Evolutionary conservation across 176 grass and related monocot genomes (phyloP).

Genomic region (Echinochloa phyllopogon): DNA sequence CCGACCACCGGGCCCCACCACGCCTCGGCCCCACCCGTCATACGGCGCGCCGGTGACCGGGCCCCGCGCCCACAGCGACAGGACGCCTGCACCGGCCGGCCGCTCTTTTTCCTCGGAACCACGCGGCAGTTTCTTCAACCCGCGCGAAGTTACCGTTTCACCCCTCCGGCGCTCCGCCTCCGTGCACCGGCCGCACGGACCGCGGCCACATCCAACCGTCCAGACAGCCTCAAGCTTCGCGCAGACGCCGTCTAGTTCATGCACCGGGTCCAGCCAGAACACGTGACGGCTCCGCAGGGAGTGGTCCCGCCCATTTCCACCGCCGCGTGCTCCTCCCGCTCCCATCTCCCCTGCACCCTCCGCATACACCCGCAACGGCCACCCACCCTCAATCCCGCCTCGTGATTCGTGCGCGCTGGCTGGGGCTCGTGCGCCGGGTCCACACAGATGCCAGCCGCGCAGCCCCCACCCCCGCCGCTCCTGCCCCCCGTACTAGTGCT

Average conservation of each 20-base stretch:
- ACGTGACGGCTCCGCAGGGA: fast-evolving
- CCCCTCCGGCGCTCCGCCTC: not conserved
- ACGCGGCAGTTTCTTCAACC: conserved; percentile 29
- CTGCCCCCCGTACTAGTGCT: not conserved
- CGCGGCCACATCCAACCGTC: not conserved
- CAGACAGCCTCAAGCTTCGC: fast-evolving
- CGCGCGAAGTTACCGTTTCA: not conserved
- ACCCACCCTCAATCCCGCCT: fast-evolving
- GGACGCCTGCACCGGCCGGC: not conserved
- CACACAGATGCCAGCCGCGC: not conserved
- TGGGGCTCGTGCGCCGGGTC: not conserved
- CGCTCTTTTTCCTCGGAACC: not conserved
- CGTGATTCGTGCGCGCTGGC: fast-evolving
- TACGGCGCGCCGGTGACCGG: not conserved
- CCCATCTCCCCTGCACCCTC: not conserved
- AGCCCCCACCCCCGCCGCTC: not conserved
- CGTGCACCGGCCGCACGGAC: conserved; percentile 19
- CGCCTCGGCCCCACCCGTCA: not conserved
- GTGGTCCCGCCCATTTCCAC: not conserved
- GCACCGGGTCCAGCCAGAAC: not conserved
- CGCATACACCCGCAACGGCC: not conserved
- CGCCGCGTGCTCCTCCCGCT: not conserved
- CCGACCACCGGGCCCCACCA: fast-evolving
- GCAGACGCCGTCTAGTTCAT: fast-evolving
- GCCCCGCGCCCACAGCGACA: conserved; percentile 22